Base-by-base conservation (phyloP, 1,139 yeast genomes). In the Yamadazyma buinensis region DNA sequence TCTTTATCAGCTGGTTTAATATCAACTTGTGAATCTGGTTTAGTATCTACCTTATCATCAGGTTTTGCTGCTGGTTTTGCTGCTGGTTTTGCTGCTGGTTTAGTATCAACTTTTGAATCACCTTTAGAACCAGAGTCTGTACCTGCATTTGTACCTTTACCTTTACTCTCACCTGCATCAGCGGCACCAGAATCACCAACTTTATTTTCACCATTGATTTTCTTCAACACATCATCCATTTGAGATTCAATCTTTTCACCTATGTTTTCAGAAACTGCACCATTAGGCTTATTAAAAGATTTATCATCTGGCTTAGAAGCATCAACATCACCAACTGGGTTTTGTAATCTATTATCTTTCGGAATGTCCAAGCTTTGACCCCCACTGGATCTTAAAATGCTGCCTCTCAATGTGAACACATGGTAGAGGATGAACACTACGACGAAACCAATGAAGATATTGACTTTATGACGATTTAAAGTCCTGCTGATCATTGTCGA, bases 361-460 rank as follows among this genome's bases (percentile, higher is more conserved):
- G 22, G 18, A 15, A 28, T 10, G 7, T 17, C 19, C 7, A 17
- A 17, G 7, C 5, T 17, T n/a, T n/a, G n/a, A n/a, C n/a, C n/a
- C n/a, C n/a, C n/a, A n/a, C n/a, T n/a, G n/a, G n/a, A n/a, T n/a
- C n/a, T n/a, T n/a, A n/a, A n/a, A n/a, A n/a, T n/a, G n/a, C n/a
- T n/a, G n/a, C n/a, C n/a, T n/a, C 15, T 23, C 8, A 30, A 18
- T 5, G 28, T n/a, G 10, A 26, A 10, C 10, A 35, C 36, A 21
- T 38, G 34, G 18, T 27, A 29, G 1, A 15, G 27, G 7, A 32
- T 13, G 7, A 35, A 5, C 15, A 34, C 7, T 3, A 32, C 6
- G 12, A 41, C 35, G 11, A 34, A 25, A 1, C 31, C 44, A n/a
- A 30, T 27, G 2, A 43, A 7, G 11, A 41, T 7, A 30, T 35